Percentiles rank a stretch among this genome's conserved stretches.
Evolutionary conservation across 192 early-diverging fungal species (phyloP).

Genomic region (Coemansia biformis): DNA sequence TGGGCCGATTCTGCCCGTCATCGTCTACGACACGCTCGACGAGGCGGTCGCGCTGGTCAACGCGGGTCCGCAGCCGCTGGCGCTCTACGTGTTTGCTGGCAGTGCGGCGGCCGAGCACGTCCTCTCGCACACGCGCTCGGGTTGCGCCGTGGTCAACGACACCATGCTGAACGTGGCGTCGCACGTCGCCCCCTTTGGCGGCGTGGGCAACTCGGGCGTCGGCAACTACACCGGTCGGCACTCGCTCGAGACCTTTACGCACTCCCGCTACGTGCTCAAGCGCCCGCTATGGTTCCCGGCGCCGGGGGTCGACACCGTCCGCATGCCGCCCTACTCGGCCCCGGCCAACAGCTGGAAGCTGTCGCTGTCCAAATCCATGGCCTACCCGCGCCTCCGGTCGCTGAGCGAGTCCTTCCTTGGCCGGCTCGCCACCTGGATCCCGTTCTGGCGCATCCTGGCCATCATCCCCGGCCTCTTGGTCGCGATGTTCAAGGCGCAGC

Average conservation of each 20-base stretch:
- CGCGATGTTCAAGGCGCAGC: conserved; percentile 20
- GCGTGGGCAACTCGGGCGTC: conserved; percentile 77
- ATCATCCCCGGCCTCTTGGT: conserved; percentile 25
- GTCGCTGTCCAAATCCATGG: conserved; percentile 6
- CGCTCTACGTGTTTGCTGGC: conserved; percentile 70
- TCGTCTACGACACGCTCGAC: conserved; percentile 59
- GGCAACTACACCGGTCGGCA: conserved; percentile 77
- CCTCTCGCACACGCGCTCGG: conserved; percentile 65
- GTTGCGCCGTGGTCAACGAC: conserved; percentile 77
- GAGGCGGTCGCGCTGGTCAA: conserved; percentile 63
- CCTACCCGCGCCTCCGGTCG: conserved; percentile 18
- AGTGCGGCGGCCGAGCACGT: conserved; percentile 55
- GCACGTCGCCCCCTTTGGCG: conserved; percentile 76
- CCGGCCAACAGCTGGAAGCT: conserved; percentile 37
- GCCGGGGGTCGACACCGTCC: conserved; percentile 29
- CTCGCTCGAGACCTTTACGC: conserved; percentile 77
- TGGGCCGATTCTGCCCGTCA: conserved; percentile 83
- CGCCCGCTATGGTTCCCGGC: conserved; percentile 35
- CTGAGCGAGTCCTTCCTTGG: conserved; percentile 15
- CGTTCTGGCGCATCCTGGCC: conserved; percentile 36
- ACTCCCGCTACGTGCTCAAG: conserved; percentile 59
- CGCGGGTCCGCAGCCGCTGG: conserved; percentile 66
- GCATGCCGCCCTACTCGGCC: conserved; percentile 32
- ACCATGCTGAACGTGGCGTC: conserved; percentile 57
- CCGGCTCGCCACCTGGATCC: conserved; percentile 26